phyloP scores from a whole-genome alignment of 140 eudicot genomes.

The Ambrosia hybrid region DNA sequence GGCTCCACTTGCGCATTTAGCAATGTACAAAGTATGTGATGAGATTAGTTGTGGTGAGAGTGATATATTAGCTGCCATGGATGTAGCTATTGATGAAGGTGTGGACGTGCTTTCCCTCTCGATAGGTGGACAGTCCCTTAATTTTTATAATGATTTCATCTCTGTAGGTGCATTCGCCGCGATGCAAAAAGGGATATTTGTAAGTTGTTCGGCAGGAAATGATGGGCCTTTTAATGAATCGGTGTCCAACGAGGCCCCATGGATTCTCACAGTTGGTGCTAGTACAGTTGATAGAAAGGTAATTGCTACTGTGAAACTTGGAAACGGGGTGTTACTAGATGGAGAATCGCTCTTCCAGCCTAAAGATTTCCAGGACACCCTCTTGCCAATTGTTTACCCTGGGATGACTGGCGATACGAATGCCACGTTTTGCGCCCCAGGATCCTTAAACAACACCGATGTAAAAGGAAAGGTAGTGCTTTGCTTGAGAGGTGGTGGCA shows the following conservation, averaged over 20 bases:
- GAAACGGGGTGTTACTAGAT: constrained; percentile 29
- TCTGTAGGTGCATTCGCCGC: constrained; percentile 51
- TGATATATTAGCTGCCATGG: constrained; percentile 48
- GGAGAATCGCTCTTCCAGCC: constrained; percentile 55
- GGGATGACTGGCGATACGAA: constrained; percentile 16
- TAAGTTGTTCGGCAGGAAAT: constrained; percentile 56
- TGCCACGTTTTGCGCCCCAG: constrained; percentile 14
- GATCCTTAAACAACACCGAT: constrained; percentile 29
- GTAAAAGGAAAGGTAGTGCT: constrained; percentile 44
- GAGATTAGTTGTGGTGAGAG: constrained; percentile 25
- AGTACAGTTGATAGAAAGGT: constrained; percentile 53
- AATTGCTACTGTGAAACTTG: constrained; percentile 40
- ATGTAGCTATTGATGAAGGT: constrained; percentile 51
- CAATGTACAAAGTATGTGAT: constrained; percentile 46
- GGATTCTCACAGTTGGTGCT: constrained; percentile 74
- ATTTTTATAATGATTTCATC: constrained; percentile 30
- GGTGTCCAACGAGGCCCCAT: constrained; percentile 50
- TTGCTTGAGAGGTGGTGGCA: constrained; percentile 24
- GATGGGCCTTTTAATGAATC: constrained; percentile 29
- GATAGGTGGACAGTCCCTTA: constrained; percentile 26
- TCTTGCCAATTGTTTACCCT: constrained; percentile 34
- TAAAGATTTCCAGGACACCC: constrained; percentile 24
- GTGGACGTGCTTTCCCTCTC: constrained; percentile 49
- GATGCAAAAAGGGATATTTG: constrained; percentile 38
- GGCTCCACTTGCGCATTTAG: constrained; percentile 41